A percentile compares a stretch with the other conserved stretches of the same genome.
These are phyloP conservation scores for Thuidium tamariscinum DNA, from an alignment of 225 moss, liverwort and hornwort species.

Conservation along the genomic window DNA sequence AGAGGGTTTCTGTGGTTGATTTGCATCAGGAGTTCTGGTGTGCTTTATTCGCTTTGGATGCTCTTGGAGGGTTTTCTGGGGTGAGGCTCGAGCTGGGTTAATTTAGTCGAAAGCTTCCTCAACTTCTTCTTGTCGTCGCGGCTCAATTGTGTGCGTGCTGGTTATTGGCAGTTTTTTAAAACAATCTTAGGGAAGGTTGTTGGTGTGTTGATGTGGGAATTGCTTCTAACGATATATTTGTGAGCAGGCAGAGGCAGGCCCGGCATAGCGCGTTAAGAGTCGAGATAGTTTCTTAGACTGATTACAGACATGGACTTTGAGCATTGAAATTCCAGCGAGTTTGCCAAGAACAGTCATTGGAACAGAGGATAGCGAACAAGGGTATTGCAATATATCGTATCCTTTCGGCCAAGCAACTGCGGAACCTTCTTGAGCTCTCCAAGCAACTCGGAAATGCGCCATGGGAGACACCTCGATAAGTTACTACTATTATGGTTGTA, in stretches of 20 bases:
- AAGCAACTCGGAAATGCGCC: background rate
- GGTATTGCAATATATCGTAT: background rate
- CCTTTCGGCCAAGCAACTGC: background rate
- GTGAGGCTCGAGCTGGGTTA: background rate
- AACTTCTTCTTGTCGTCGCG: background rate
- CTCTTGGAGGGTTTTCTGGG: too few relatives aligned
- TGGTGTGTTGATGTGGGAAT: background rate
- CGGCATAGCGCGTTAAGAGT: background rate
- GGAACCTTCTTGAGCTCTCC: background rate
- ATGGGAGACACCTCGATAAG: background rate
- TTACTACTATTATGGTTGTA: background rate
- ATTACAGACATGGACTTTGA: background rate
- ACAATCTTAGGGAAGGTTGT: background rate
- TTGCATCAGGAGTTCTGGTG: background rate
- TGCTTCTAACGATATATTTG: background rate
- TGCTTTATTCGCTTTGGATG: background rate
- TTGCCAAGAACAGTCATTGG: background rate
- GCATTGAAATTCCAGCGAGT: background rate
- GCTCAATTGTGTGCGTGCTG: background rate
- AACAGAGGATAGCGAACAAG: background rate
- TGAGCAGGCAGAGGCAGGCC: background rate
- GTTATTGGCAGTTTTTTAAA: background rate
- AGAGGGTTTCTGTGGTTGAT: background rate
- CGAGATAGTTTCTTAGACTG: background rate
- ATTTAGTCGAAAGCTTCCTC: background rate